A percentile compares a stretch with the other conserved stretches of the same genome.
These are phyloP conservation scores for Ramaria rubella DNA, from an alignment of 768 basidiomycete species.

Conservation along the genomic window DNA sequence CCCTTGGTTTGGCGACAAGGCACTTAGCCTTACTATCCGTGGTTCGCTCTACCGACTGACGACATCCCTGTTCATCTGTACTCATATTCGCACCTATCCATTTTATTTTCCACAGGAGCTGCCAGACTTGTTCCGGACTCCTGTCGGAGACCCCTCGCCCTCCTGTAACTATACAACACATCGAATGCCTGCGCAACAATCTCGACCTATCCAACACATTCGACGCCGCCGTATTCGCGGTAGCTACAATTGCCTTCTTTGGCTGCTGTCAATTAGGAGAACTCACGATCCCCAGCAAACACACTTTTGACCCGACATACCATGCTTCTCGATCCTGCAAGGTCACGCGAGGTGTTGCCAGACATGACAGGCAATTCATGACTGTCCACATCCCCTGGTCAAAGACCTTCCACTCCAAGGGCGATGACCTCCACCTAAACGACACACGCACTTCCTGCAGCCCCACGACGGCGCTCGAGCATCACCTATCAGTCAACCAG, in stretches of 20 bases:
- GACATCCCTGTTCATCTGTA: conserved; percentile 22
- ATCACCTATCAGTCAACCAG: neutral
- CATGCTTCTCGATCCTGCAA: neutral
- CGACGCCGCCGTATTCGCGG: conserved; percentile 31
- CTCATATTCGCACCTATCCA: conserved; percentile 16
- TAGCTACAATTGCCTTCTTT: neutral
- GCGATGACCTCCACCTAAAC: neutral
- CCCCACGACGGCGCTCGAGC: neutral
- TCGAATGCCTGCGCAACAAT: neutral
- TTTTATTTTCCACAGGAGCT: conserved; percentile 21
- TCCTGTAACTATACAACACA: conserved; percentile 23
- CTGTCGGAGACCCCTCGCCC: conserved; percentile 15
- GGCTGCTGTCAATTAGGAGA: neutral
- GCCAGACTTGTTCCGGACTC: conserved; percentile 20
- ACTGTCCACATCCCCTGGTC: neutral
- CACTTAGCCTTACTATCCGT: too few species aligned
- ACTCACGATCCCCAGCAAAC: neutral
- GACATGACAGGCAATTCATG: neutral
- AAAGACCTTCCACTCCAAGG: neutral
- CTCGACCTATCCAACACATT: neutral
- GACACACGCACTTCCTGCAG: neutral
- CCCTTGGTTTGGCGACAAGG: too few species aligned
- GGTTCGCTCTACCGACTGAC: too few species aligned
- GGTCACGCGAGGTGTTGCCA: neutral
- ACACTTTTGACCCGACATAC: neutral